These are phyloP conservation scores for Choricystis sp. DNA, from an alignment of 139 green algal species.

Conservation along the genomic window DNA sequence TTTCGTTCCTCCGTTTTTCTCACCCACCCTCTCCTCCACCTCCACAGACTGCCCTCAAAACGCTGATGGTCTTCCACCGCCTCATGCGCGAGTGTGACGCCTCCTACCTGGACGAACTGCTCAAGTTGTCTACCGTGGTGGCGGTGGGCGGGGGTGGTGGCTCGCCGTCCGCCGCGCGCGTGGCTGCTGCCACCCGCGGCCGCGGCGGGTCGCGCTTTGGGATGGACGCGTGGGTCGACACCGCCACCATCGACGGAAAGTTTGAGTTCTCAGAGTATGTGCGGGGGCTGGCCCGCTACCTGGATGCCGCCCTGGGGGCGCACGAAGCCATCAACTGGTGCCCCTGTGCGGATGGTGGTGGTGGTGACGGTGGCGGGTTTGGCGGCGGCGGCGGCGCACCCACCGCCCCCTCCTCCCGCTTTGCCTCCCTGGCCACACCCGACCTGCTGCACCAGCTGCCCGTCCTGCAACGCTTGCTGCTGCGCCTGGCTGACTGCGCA, in stretches of 20 bases:
- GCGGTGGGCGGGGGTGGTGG: too few species aligned
- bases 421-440: neutral
- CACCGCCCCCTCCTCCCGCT: neutral
- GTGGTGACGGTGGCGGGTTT: neutral
- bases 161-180: too few species aligned
- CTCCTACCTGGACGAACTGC: slow-evolving; percentile 45
- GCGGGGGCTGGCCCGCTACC: slow-evolving; percentile 74
- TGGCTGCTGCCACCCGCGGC: slow-evolving; percentile 3
- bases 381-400: slow-evolving; percentile 5
- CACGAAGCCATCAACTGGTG: slow-evolving; percentile 33
- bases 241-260: slow-evolving; percentile 20
- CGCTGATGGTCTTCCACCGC: slow-evolving; percentile 66
- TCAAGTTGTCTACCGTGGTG: neutral
- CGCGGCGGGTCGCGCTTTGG: slow-evolving; percentile 34
- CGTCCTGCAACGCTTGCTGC: slow-evolving; percentile 57
- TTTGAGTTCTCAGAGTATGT: slow-evolving; percentile 76
- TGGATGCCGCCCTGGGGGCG: slow-evolving; percentile 63
- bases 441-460: slow-evolving; percentile 72
- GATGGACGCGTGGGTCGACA: slow-evolving; percentile 51
- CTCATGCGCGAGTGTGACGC: slow-evolving; percentile 63
- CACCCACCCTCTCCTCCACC: neutral
- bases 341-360: slow-evolving; percentile 2
- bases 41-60: slow-evolving; percentile 54
- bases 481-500: slow-evolving; percentile 63
- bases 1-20: neutral